Percentiles rank a stretch among this genome's conserved stretches.
Conservation (phyloP, 2,329 filamentous ascomycete genomes). For the Pestalotiopsis sp. region DNA sequence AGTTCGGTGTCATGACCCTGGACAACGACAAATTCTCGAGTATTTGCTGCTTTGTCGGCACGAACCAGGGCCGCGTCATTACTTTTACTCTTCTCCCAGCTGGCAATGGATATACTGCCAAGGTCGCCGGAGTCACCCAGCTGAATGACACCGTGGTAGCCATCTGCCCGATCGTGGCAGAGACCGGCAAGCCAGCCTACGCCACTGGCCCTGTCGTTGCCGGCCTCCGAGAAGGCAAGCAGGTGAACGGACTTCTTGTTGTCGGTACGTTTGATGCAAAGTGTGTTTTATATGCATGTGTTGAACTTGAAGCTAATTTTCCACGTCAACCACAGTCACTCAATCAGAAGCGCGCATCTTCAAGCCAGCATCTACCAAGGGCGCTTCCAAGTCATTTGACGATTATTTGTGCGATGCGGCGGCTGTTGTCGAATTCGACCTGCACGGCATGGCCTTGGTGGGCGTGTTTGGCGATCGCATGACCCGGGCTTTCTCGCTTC, state of each 20-base stretch:
- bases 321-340: conserved; percentile 46
- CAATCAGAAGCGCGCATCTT: conserved; percentile 84
- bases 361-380: conserved; percentile 81
- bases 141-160: conserved; percentile 73
- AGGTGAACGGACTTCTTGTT: conserved; percentile 79
- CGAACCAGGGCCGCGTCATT: conserved; percentile 77
- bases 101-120: conserved; percentile 71
- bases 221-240: conserved; percentile 73
- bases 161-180: conserved; percentile 78
- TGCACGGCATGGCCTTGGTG: conserved; percentile 77
- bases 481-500: conserved; percentile 82
- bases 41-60: conserved; percentile 90
- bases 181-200: conserved; percentile 73
- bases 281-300: too few species aligned
- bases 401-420: conserved; percentile 81
- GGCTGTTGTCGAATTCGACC: conserved; percentile 72
- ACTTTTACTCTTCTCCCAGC: conserved; percentile 91
- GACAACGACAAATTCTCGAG: conserved; percentile 96
- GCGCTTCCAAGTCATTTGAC: conserved; percentile 90
- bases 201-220: conserved; percentile 77
- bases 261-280: conserved; percentile 54
- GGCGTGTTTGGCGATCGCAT: conserved; percentile 83
- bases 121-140: conserved; percentile 68
- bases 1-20: conserved; percentile 91
- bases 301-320: conserved; percentile 27